phyloP scores from a whole-genome alignment of 352 stramenopile genomes.

The Pythium brassicae region DNA sequence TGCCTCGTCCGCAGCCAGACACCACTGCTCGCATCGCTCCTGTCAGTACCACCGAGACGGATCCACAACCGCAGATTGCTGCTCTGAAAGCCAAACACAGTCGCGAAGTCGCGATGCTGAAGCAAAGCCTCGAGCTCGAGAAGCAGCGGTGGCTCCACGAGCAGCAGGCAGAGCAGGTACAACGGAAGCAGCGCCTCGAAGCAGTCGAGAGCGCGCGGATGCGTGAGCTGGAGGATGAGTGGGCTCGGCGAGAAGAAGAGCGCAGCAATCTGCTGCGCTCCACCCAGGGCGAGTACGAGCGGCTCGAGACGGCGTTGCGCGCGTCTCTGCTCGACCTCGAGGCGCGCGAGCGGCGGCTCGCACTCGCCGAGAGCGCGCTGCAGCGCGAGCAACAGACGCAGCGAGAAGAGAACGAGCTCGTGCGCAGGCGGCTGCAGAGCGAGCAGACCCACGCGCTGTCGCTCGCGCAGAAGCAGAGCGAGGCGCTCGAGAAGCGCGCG shows the following conservation, averaged over 20 bases:
- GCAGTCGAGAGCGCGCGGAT: conserved; percentile 62
- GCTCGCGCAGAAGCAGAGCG: conserved; percentile 50
- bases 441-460: conserved; percentile 52
- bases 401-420: conserved; percentile 48
- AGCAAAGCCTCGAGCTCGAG: conserved; percentile 29
- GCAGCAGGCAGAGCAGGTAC: conserved; percentile 36
- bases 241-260: conserved; percentile 74
- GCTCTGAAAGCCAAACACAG: neutral
- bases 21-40: neutral
- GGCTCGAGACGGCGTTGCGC: conserved; percentile 55
- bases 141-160: conserved; percentile 39
- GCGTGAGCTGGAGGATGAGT: conserved; percentile 75
- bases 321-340: conserved; percentile 55
- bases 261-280: conserved; percentile 42
- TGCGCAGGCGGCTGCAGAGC: conserved; percentile 53
- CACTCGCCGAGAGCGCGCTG: conserved; percentile 40
- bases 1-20: neutral
- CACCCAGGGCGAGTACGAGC: conserved; percentile 65
- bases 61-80: neutral
- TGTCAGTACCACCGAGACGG: neutral
- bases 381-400: conserved; percentile 54
- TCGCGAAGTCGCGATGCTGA: conserved; percentile 22
- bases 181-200: conserved; percentile 53
- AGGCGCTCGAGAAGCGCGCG: conserved; percentile 44
- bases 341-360: conserved; percentile 50